A percentile compares a stretch with the other conserved stretches of the same genome.
Conservation (phyloP, 352 stramenopile species). For the Phytophthora tentaculata region DNA sequence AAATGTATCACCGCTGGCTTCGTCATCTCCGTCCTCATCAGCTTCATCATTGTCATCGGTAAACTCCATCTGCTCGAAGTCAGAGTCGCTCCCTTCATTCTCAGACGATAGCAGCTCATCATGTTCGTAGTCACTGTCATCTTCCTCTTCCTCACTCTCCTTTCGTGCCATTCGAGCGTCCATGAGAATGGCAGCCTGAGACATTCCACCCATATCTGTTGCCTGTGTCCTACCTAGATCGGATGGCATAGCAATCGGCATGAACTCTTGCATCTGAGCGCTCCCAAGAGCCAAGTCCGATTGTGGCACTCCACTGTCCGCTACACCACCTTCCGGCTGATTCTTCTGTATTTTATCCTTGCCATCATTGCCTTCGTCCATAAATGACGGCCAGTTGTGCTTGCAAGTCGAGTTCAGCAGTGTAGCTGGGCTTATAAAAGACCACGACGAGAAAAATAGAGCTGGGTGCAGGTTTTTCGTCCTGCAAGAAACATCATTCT, state of each 20-base stretch:
- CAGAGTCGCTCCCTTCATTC: constrained; percentile 72
- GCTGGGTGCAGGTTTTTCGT: constrained; percentile 78
- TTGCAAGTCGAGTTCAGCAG: constrained; percentile 76
- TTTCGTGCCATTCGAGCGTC: constrained; percentile 15
- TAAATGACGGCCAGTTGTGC: constrained; percentile 85
- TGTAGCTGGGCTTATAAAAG: constrained; percentile 65
- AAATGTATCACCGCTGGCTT: constrained; percentile 21
- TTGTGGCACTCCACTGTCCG: constrained; percentile 1
- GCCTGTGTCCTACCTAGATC: constrained; percentile 9
- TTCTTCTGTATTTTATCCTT: constrained; percentile 30
- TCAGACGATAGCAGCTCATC: constrained; percentile 83
- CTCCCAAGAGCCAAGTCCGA: background rate
- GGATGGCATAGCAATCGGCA: constrained; percentile 28
- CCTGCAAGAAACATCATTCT: constrained; percentile 35
- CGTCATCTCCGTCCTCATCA: constrained; percentile 38
- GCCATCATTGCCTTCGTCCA: constrained; percentile 51
- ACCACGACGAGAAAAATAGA: constrained; percentile 89
- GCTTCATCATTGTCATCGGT: constrained; percentile 70
- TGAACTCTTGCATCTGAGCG: constrained; percentile 19
- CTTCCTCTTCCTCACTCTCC: constrained; percentile 56
- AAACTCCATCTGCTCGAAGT: constrained; percentile 81
- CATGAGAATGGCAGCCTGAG: constrained; percentile 18
- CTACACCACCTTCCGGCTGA: constrained; percentile 3
- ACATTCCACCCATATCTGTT: constrained; percentile 6
- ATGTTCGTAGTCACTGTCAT: constrained; percentile 87